A percentile compares a stretch with the other conserved stretches of the same genome.
Evolutionary conservation across 2,329 filamentous ascomycete genomes (phyloP).

Genomic region (Arthrobotrys pseudoclavata): DNA sequence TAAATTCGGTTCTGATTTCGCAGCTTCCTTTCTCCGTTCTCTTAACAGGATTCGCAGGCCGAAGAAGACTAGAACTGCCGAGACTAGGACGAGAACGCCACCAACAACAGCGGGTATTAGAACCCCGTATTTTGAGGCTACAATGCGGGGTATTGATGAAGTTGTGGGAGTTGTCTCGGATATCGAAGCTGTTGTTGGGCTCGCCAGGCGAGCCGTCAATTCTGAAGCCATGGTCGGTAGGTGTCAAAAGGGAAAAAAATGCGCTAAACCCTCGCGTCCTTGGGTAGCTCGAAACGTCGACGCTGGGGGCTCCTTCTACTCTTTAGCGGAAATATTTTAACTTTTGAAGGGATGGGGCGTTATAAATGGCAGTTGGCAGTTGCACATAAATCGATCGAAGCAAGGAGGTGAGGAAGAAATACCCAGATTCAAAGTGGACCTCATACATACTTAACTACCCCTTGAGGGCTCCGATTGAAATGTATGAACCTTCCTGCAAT

Average conservation of each 20-base stretch:
- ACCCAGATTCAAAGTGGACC: neutral
- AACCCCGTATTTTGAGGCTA: slow-evolving; percentile 41
- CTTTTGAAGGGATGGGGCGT: slow-evolving; percentile 1
- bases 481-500: slow-evolving; percentile 2
- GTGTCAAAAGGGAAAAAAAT: slow-evolving; percentile 10
- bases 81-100: slow-evolving; percentile 30
- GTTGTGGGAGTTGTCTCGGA: slow-evolving; percentile 16
- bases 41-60: slow-evolving; percentile 31
- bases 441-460: slow-evolving; percentile 26
- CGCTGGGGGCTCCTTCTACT: neutral
- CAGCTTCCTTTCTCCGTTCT: slow-evolving; percentile 40
- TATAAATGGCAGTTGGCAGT: slow-evolving; percentile 15
- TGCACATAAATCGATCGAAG: neutral
- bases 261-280: slow-evolving; percentile 15
- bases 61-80: slow-evolving; percentile 37
- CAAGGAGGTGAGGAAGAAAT: slow-evolving; percentile 15
- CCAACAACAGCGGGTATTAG: slow-evolving; percentile 31
- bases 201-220: slow-evolving; percentile 21
- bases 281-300: slow-evolving; percentile 7
- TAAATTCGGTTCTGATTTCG: slow-evolving; percentile 15
- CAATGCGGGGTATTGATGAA: slow-evolving; percentile 24
- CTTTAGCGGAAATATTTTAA: slow-evolving; percentile 5
- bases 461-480: slow-evolving; percentile 14
- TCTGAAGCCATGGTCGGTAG: slow-evolving; percentile 10
- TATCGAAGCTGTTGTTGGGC: slow-evolving; percentile 22